Base-by-base conservation (phyloP, 352 stramenopile genomes). In the Phytophthora pinifolia region DNA sequence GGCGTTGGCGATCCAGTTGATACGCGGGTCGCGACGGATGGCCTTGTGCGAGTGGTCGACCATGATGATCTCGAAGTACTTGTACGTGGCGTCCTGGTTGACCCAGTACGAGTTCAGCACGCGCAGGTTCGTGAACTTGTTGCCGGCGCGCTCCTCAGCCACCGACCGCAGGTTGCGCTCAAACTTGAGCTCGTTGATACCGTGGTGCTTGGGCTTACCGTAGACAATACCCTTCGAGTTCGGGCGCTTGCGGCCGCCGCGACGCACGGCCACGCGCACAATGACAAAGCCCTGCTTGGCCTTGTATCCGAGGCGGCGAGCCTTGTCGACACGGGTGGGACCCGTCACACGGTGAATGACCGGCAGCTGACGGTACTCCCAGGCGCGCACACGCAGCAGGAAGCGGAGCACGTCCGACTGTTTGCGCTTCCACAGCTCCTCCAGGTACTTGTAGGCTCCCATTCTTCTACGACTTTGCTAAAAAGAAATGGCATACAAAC, bases 31-130 rank as follows among this genome's bases (percentile, higher is more conserved):
- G 62, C 98, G 98, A 73, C 97, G 92, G 83, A 99, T 99, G 56
- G 88, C 91, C 70, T 90, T 94, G 88, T 99, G 97, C 65, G 83
- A 89, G 65, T 98, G 96, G 87, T 99, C 98, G 37, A 99, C 96
- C 39, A 99, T 74, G 79, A 99, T 99, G 65, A 99, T 86, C 88
- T 99, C 98, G 66, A 99, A 99, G 84, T 99, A 99, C 85, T 99
- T 99, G 96, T 99, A 99, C 64, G 97, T 99, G 30, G 97, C 96
- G 77, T 99, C 98, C 72, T 99, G 96, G 89, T 99, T 99, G 67
- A 99, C 86, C 98, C 98, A 99, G 92, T 99, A 99, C 57, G 96
- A 99, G 94, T 99, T 99, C 25, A 99, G 87, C 54, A 99, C 98
- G 58, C 97, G 93, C 54, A 99, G 76, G 93, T 99, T 99, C 62